Evolutionary conservation across 2,329 filamentous ascomycete species (phyloP).

Genomic region (Aspergillus ibericus): DNA sequence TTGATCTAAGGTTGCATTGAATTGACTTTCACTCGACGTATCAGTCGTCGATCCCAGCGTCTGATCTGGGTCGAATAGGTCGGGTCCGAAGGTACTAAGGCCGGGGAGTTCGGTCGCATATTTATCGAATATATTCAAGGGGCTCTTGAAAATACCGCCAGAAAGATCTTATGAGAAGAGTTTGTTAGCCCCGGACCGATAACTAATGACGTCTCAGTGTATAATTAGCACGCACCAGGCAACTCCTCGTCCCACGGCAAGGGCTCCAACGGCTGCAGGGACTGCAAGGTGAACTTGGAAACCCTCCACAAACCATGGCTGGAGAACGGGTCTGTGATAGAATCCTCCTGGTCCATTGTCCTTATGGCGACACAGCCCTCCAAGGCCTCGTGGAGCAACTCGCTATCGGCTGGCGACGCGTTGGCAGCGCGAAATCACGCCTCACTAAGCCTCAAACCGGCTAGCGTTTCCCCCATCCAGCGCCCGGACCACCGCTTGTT

Average conservation of each 20-base stretch:
- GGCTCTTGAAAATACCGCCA: constrained; percentile 25
- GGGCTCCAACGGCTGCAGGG: constrained; percentile 37
- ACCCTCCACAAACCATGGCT: constrained; percentile 39
- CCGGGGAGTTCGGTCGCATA: constrained; percentile 30
- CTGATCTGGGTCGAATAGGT: constrained; percentile 22
- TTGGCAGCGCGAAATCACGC: constrained; percentile 23
- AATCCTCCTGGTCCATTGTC: constrained; percentile 29
- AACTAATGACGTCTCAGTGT: not conserved
- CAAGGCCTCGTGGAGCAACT: constrained; percentile 7
- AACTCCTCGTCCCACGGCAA: constrained; percentile 37
- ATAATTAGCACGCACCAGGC: constrained; percentile 29
- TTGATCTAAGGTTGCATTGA: constrained; percentile 21
- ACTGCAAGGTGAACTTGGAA: constrained; percentile 39
- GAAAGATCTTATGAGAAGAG: constrained; percentile 38
- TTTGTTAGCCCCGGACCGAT: not conserved
- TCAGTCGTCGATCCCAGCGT: constrained; percentile 21
- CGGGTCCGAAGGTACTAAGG: constrained; percentile 34
- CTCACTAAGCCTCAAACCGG: constrained; percentile 15
- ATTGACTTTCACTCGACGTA: constrained; percentile 21
- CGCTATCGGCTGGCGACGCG: constrained; percentile 17
- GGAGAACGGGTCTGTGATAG: constrained; percentile 34
- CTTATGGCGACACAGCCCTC: not conserved
- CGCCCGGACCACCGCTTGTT: constrained; percentile 34
- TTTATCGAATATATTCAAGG: constrained; percentile 22
- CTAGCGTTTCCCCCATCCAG: constrained; percentile 12